These are phyloP conservation scores for Alternaria arbusti DNA, from an alignment of 2,329 filamentous ascomycete species.

Conservation along the genomic window DNA sequence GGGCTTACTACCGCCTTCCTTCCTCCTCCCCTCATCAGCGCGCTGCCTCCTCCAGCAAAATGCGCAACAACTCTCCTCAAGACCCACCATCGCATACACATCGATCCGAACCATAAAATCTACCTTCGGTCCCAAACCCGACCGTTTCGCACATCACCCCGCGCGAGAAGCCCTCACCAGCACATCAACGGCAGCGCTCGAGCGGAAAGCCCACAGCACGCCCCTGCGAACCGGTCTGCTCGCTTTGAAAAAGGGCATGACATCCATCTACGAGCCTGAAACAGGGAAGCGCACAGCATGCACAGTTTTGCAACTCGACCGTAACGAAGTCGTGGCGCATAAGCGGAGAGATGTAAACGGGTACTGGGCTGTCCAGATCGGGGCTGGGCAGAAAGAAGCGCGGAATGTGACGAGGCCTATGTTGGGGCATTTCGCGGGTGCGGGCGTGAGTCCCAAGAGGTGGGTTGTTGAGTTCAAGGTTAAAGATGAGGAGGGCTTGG, in stretches of 20 bases:
- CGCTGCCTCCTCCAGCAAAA: slow-evolving; percentile 32
- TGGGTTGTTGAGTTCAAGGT: slow-evolving; percentile 89
- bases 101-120: slow-evolving; percentile 59
- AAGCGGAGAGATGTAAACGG: slow-evolving; percentile 83
- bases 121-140: slow-evolving; percentile 58
- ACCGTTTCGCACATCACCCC: slow-evolving; percentile 61
- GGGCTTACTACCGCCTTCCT: slow-evolving; percentile 36
- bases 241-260: slow-evolving; percentile 95
- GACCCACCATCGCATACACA: slow-evolving; percentile 26
- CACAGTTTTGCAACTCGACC: slow-evolving; percentile 92
- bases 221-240: slow-evolving; percentile 80
- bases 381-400: slow-evolving; percentile 74
- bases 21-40: slow-evolving; percentile 38
- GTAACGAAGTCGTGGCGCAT: slow-evolving; percentile 85
- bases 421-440: slow-evolving; percentile 85
- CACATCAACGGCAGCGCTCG: slow-evolving; percentile 64
- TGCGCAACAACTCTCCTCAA: slow-evolving; percentile 10
- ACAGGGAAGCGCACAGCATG: slow-evolving; percentile 80
- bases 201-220: slow-evolving; percentile 63
- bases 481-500: slow-evolving; percentile 72
- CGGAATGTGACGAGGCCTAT: slow-evolving; percentile 80
- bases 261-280: slow-evolving; percentile 78
- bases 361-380: slow-evolving; percentile 93
- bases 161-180: slow-evolving; percentile 60
- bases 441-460: slow-evolving; percentile 82